Percentiles rank a stretch among this genome's conserved stretches.
Evolutionary conservation across 352 stramenopile genomes (phyloP).

Genomic region (Phytophthora lateralis): DNA sequence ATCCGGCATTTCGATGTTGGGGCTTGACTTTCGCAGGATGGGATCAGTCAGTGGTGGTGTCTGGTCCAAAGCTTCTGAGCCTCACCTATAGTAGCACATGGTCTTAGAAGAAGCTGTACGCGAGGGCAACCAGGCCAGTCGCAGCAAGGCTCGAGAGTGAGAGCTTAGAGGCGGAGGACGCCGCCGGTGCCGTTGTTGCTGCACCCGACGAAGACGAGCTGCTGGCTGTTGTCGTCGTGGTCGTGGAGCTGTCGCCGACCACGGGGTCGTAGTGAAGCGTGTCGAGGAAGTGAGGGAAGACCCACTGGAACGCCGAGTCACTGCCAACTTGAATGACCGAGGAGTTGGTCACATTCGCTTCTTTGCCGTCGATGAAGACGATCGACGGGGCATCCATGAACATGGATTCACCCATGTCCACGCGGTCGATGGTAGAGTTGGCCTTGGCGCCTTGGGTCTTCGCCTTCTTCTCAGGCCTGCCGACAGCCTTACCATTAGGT

Average conservation of each 20-base stretch:
- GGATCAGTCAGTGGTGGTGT: not conserved
- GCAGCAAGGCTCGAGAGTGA: constrained; percentile 16
- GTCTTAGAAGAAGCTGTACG: constrained; percentile 23
- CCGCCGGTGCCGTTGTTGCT: not conserved
- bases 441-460: constrained; percentile 6
- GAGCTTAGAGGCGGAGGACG: constrained; percentile 13
- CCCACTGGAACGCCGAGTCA: constrained; percentile 39
- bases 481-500: constrained; percentile 9
- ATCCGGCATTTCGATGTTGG: not conserved
- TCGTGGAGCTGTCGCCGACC: constrained; percentile 29
- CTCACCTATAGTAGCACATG: not conserved
- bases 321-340: constrained; percentile 19
- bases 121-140: constrained; percentile 7
- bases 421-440: constrained; percentile 27
- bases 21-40: constrained; percentile 8
- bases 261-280: constrained; percentile 65
- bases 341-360: constrained; percentile 32
- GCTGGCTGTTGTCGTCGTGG: not conserved
- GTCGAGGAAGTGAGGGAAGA: constrained; percentile 43
- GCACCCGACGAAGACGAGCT: constrained; percentile 3
- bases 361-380: constrained; percentile 22
- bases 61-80: not conserved
- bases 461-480: constrained; percentile 26
- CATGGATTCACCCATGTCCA: constrained; percentile 42
- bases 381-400: constrained; percentile 41